Conservation (phyloP, 2,329 filamentous ascomycete genomes). For the Scopulariopsis brevicaulis region DNA sequence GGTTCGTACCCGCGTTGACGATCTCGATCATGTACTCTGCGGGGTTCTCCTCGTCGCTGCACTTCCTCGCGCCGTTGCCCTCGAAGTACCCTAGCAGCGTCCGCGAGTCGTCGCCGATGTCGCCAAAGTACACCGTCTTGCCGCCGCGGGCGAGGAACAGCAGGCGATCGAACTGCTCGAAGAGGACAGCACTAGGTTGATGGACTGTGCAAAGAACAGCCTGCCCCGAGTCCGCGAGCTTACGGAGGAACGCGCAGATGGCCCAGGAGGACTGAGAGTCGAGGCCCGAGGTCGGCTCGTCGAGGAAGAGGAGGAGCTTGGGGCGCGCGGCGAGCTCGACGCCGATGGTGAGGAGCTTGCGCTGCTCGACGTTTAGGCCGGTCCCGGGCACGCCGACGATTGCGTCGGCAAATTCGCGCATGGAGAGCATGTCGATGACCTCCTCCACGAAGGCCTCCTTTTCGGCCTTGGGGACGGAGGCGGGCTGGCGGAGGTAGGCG, state of each 20-base stretch:
- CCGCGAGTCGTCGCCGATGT: conserved; percentile 48
- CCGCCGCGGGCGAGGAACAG: conserved; percentile 55
- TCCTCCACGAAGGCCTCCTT: conserved; percentile 53
- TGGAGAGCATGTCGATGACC: conserved; percentile 54
- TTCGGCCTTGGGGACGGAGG: conserved; percentile 37
- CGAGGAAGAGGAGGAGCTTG: conserved; percentile 48
- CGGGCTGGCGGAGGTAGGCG: conserved; percentile 46
- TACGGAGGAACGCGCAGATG: conserved; percentile 49
- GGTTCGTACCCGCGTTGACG: conserved; percentile 27
- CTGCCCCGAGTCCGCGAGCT: conserved; percentile 43
- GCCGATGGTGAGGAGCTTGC: conserved; percentile 52
- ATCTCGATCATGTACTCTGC: conserved; percentile 64
- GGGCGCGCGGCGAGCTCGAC: conserved; percentile 46
- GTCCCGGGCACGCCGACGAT: conserved; percentile 52
- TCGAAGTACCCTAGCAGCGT: conserved; percentile 54
- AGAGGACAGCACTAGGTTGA: conserved; percentile 40
- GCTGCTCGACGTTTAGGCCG: conserved; percentile 49
- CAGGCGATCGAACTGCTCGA: conserved; percentile 46
- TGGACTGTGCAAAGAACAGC: conserved; percentile 44
- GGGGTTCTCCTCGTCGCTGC: conserved; percentile 53
- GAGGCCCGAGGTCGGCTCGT: conserved; percentile 50
- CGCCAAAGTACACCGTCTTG: conserved; percentile 58
- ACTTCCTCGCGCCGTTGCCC: conserved; percentile 46
- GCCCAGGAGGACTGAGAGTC: conserved; percentile 54
- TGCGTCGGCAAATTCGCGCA: conserved; percentile 55